These are phyloP conservation scores for Moniliella sp. DNA, from an alignment of 1,284 basidiomycete species.

Conservation along the genomic window DNA sequence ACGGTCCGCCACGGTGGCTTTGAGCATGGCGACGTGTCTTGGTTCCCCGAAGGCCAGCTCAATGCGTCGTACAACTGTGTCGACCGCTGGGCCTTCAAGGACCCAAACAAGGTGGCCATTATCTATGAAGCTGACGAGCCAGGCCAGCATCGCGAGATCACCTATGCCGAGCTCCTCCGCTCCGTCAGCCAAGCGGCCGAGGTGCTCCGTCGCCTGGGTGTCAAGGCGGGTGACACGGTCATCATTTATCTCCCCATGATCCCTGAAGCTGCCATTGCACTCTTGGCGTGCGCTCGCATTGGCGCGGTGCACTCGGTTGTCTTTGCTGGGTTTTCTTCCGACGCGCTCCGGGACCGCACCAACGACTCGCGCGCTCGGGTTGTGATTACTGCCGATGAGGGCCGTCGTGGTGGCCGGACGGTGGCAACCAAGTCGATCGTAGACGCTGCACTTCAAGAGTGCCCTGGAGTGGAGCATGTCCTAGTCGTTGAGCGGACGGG, in stretches of 20 bases:
- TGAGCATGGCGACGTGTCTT: not conserved
- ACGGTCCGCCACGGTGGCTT: not conserved
- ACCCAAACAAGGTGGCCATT: not conserved
- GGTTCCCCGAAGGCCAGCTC: not conserved
- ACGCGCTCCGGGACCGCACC: conserved; percentile 24
- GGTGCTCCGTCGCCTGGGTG: conserved; percentile 5
- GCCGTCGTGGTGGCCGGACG: conserved; percentile 71
- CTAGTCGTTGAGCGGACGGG: conserved; percentile 77
- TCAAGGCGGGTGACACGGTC: conserved; percentile 22
- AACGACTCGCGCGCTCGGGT: conserved; percentile 9
- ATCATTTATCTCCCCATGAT: conserved; percentile 32
- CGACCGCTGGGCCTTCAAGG: not conserved
- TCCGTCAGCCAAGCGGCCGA: conserved; percentile 1
- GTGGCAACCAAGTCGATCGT: conserved; percentile 87
- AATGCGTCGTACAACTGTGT: not conserved
- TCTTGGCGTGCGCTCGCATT: conserved; percentile 25
- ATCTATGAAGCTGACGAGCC: not conserved
- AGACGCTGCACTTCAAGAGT: conserved; percentile 69
- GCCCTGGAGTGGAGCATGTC: conserved; percentile 68
- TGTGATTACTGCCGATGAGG: conserved; percentile 66
- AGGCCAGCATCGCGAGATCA: too few relatives aligned
- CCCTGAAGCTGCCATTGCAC: conserved; percentile 21
- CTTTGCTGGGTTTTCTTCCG: conserved; percentile 26
- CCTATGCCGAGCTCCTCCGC: conserved; percentile 1
- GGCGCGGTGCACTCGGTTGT: conserved; percentile 30